Evolutionary conservation across 208 protist genomes (phyloP).

Genomic region (Acanthamoeba rhysodes): DNA sequence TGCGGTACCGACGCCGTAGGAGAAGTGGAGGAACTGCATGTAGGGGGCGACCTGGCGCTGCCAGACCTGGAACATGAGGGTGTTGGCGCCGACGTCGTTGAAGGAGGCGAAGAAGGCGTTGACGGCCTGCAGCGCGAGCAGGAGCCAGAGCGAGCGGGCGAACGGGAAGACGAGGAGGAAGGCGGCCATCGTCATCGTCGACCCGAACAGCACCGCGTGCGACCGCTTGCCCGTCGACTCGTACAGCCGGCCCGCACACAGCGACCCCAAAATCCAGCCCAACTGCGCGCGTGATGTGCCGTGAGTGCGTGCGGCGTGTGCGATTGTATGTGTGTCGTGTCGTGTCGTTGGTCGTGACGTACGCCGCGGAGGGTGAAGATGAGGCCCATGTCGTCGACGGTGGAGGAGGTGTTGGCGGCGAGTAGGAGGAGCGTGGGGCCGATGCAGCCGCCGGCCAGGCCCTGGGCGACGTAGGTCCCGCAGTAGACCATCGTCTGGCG

Average conservation of each 20-base stretch:
- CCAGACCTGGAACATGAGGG: conserved; percentile 43
- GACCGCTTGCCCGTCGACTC: conserved; percentile 5
- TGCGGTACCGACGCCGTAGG: conserved; percentile 27
- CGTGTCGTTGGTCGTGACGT: background rate
- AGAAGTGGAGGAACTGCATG: conserved; percentile 51
- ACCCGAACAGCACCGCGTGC: background rate
- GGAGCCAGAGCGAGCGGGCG: background rate
- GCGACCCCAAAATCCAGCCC: background rate
- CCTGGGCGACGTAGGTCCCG: conserved; percentile 36
- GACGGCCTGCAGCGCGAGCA: conserved; percentile 24
- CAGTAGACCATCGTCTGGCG: conserved; percentile 41
- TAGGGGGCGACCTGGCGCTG: conserved; percentile 27
- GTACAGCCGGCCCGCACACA: conserved; percentile 5
- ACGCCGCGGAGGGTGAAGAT: conserved; percentile 44
- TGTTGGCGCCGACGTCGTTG: conserved; percentile 49
- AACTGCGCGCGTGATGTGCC: background rate
- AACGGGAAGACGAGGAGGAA: conserved; percentile 32
- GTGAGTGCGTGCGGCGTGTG: background rate
- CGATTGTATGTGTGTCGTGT: no score
- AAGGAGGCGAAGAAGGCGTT: conserved; percentile 24
- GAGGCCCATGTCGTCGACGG: conserved; percentile 36
- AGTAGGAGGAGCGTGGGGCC: conserved; percentile 16
- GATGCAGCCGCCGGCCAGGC: conserved; percentile 11
- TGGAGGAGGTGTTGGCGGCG: conserved; percentile 2
- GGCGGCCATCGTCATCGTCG: background rate